A percentile compares a stretch with the other conserved stretches of the same genome.
Evolutionary conservation across 345 rosid genomes (phyloP).

Genomic region (Populus pruinosa): DNA sequence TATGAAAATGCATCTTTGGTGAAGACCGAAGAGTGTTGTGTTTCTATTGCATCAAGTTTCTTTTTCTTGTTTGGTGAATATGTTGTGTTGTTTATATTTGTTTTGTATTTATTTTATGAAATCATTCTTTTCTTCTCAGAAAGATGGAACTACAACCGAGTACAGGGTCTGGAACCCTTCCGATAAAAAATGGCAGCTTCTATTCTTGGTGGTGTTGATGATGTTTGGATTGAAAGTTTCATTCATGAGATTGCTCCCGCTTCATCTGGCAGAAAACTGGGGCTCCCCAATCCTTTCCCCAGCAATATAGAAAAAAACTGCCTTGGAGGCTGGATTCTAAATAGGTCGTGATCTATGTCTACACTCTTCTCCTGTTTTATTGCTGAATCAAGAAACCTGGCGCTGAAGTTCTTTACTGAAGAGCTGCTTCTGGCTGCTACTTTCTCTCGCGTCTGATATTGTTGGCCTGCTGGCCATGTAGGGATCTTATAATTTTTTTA

Average conservation of each 20-base stretch:
- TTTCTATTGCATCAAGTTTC: background rate
- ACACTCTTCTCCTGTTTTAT: background rate
- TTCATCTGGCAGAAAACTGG: background rate
- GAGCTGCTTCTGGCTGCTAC: constrained; percentile 98
- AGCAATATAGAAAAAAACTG: background rate
- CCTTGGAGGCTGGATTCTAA: background rate
- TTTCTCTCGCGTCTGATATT: constrained; percentile 88
- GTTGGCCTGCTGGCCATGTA: constrained; percentile 12
- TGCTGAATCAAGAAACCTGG: constrained; percentile 69
- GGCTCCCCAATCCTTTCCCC: background rate
- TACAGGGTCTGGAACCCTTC: constrained; percentile 95
- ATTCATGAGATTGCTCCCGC: background rate
- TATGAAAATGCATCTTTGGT: background rate
- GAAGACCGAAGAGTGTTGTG: background rate
- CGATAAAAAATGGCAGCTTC: constrained; percentile 94
- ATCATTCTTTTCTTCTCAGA: constrained; percentile 27
- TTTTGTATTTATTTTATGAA: background rate
- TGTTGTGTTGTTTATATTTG: background rate
- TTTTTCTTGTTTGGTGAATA: background rate
- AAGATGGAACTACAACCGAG: constrained; percentile 86
- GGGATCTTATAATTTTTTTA: no score
- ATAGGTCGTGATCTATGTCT: background rate
- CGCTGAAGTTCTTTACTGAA: constrained; percentile 86
- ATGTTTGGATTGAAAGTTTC: constrained; percentile 79
- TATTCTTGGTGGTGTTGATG: constrained; percentile 92